Evolutionary conservation across 352 stramenopile species (phyloP).

Genomic region (Detonula confervacea): DNA sequence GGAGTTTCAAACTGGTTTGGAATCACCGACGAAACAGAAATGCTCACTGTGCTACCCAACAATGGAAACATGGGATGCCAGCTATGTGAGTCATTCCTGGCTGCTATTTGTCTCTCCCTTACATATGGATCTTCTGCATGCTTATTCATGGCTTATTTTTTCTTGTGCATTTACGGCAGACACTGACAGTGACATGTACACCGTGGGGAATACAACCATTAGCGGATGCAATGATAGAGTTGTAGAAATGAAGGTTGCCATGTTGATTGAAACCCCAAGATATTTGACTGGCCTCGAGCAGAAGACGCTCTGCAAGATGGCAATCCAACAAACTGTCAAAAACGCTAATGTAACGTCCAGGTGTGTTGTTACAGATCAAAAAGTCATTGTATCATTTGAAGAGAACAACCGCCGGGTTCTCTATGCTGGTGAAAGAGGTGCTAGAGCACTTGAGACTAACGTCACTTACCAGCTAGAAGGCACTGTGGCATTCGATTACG

Average conservation of each 20-base stretch:
- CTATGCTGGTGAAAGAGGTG: neutral
- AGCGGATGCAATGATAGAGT: no score
- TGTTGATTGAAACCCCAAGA: conserved; percentile 45
- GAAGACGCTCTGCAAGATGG: conserved; percentile 51
- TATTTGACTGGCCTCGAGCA: conserved; percentile 55
- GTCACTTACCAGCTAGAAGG: no score
- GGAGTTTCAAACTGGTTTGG: conserved; percentile 59
- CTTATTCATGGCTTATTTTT: neutral
- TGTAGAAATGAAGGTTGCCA: no score
- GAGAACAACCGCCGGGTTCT: neutral
- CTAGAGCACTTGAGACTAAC: no score
- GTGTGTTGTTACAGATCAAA: neutral
- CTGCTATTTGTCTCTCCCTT: conserved; percentile 28
- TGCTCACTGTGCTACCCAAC: conserved; percentile 28
- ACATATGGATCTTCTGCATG: conserved; percentile 27
- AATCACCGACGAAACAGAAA: neutral
- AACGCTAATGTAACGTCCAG: neutral
- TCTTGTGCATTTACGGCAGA: neutral
- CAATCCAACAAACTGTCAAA: conserved; percentile 4
- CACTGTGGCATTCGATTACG: no score
- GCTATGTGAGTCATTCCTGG: no score
- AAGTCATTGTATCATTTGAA: neutral
- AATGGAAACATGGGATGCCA: conserved; percentile 40
- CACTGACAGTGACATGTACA: conserved; percentile 11
- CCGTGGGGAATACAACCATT: conserved; percentile 26